Evolutionary conservation across 2,329 filamentous ascomycete species (phyloP), one percentile per base, ranked within the genome.

Genomic region (Fusarium longipes): DNA sequence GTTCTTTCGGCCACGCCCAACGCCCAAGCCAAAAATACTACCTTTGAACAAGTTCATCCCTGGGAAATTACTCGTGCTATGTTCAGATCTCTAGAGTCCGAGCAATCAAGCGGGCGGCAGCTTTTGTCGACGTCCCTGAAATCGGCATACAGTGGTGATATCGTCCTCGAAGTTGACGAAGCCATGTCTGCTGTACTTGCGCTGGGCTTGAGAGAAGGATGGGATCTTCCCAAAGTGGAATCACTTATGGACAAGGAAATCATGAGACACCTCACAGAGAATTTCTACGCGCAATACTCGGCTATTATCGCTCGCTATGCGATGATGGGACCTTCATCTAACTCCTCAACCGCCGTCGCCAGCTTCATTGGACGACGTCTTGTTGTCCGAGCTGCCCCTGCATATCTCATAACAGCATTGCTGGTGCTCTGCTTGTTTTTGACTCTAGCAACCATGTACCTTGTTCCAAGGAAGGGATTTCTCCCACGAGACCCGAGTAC

Each of bases 221-320:
- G 61, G 12, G 67, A 33, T 1, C 32, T 67, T 1, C 70, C 72
- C 1, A 44, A 67, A 14, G 54, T 76, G 2, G 70, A 69, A 3
- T 66, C 63, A 5, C 64, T 79, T 2, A 48, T 75, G 6, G 67
- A 77, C 4, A 32, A 64, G 0, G 50, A 50, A 7, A 71, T 65
- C 5, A 52, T 81, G 24, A 57, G 68, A 14, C 45, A 56, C 5
- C 59, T 81, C 9, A 69, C 71, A 2, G 61, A 70, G 10, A 70
- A 70, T 14, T 80, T 79, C 42, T 81, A 73, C 50, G 62, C 70
- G 15, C 78, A 79, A 50, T 79, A 77, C 42, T 70, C 77, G 0
- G 76, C 77, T 4, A 52, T 81, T 1, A 51, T 80, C 15, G 76
- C 76, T 6, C 71, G 71, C 12, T 73, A 73, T 32, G 70, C 72